Percentiles rank a stretch among this genome's conserved stretches.
phyloP scores from a whole-genome alignment of 176 grass and related monocot genomes.

The Oryza meridionalis region DNA sequence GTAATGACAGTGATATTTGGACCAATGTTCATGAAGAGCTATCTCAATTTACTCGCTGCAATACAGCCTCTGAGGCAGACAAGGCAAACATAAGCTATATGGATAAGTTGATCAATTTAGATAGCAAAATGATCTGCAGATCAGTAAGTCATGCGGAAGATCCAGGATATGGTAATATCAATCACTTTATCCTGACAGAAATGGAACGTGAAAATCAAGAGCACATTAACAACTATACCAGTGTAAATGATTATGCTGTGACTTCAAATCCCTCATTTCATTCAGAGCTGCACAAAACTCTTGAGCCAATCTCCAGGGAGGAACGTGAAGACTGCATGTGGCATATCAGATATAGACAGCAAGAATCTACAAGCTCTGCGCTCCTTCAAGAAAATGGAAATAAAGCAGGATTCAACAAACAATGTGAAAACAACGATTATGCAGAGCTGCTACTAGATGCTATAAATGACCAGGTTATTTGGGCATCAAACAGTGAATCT shows the following conservation, averaged over 20 bases:
- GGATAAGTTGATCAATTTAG: conserved; percentile 20
- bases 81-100: conserved; percentile 4
- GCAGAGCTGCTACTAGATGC: conserved; percentile 40
- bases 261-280: conserved; percentile 35
- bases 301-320: conserved; percentile 39
- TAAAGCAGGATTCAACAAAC: conserved; percentile 3
- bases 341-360: conserved; percentile 23
- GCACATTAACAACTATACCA: neutral
- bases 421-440: conserved; percentile 27
- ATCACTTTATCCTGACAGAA: conserved; percentile 37
- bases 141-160: neutral
- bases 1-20: conserved; percentile 31
- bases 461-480: conserved; percentile 32
- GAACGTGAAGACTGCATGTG: conserved; percentile 43
- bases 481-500: conserved; percentile 34
- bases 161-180: conserved; percentile 19
- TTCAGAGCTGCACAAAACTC: conserved; percentile 47
- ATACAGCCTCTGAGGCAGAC: conserved; percentile 24
- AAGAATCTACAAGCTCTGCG: conserved; percentile 34
- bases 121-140: conserved; percentile 27
- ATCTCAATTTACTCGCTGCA: conserved; percentile 23
- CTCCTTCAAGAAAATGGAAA: conserved; percentile 33
- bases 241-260: conserved; percentile 32
- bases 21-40: conserved; percentile 30
- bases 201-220: conserved; percentile 35